Conservation (phyloP, 495 filamentous ascomycete genomes). For the Cladorrhinum samala region DNA sequence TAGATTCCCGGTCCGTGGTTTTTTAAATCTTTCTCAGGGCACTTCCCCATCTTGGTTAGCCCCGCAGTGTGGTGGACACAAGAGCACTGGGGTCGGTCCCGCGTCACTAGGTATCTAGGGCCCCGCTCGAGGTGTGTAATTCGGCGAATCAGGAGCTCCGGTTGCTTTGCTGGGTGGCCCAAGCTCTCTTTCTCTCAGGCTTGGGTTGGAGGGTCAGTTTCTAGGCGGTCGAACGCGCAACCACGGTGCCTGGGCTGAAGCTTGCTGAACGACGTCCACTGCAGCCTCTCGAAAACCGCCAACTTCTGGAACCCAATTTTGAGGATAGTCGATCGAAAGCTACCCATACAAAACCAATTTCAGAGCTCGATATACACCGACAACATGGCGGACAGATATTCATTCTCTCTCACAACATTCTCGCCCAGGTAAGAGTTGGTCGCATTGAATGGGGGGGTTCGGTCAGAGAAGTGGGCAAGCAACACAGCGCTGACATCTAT, state of each 20-base stretch:
- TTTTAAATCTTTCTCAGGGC: neutral
- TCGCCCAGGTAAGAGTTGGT: constrained; percentile 80
- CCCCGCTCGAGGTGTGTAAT: neutral
- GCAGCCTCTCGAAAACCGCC: constrained; percentile 10
- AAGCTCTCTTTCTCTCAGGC: constrained; percentile 16
- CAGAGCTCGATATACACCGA: neutral
- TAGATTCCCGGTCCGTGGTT: neutral
- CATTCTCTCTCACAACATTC: constrained; percentile 99
- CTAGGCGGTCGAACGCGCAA: constrained; percentile 29
- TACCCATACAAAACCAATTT: constrained; percentile 6
- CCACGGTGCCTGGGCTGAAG: constrained; percentile 23
- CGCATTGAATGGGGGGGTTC: neutral
- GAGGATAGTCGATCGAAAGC: constrained; percentile 2
- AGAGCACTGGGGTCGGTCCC: neutral
- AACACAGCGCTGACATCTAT: constrained; percentile 42
- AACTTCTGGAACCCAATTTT: neutral
- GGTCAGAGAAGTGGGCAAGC: constrained; percentile 9
- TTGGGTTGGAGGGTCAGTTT: constrained; percentile 11
- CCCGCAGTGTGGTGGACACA: neutral
- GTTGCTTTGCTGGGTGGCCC: constrained; percentile 18
- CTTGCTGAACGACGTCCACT: constrained; percentile 15
- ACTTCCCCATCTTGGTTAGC: constrained; percentile 7
- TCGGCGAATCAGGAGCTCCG: constrained; percentile 11
- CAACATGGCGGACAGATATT: constrained; percentile 96
- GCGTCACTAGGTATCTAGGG: neutral